phyloP scores from a whole-genome alignment of 208 protist species.

The Plasmodiophora brassicae region DNA sequence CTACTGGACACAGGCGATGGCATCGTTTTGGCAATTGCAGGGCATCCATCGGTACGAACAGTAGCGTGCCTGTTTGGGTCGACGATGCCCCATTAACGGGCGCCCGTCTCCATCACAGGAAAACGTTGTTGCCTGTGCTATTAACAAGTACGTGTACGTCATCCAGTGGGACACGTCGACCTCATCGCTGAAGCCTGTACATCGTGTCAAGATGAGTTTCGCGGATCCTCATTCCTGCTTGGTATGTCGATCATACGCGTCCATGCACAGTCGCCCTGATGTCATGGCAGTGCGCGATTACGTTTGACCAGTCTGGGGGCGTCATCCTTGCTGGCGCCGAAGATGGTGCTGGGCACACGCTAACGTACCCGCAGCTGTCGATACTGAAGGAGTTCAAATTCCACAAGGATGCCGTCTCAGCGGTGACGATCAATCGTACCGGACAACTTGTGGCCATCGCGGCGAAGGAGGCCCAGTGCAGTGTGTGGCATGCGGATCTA shows the following conservation, averaged over 20 bases:
- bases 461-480: not conserved
- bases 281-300: not conserved
- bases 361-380: not conserved
- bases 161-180: not conserved
- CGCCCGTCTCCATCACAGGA: not conserved
- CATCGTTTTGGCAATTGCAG: not conserved
- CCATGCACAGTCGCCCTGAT: not conserved
- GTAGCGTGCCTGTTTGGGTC: not conserved
- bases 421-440: not conserved
- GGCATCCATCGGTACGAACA: not conserved
- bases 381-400: not conserved
- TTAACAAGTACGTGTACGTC: not conserved
- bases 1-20: not conserved
- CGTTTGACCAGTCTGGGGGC: not conserved
- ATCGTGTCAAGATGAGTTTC: not conserved
- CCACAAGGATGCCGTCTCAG: not conserved
- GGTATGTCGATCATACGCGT: not conserved
- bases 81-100: not conserved
- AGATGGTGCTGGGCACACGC: not conserved
- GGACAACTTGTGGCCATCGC: not conserved
- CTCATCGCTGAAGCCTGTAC: not conserved
- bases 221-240: not conserved
- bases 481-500: not conserved
- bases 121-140: not conserved
- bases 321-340: not conserved